Percentiles rank a stretch among this genome's conserved stretches.
Evolutionary conservation across 768 basidiomycete species (phyloP).

Genomic region (Ramaria sp.): DNA sequence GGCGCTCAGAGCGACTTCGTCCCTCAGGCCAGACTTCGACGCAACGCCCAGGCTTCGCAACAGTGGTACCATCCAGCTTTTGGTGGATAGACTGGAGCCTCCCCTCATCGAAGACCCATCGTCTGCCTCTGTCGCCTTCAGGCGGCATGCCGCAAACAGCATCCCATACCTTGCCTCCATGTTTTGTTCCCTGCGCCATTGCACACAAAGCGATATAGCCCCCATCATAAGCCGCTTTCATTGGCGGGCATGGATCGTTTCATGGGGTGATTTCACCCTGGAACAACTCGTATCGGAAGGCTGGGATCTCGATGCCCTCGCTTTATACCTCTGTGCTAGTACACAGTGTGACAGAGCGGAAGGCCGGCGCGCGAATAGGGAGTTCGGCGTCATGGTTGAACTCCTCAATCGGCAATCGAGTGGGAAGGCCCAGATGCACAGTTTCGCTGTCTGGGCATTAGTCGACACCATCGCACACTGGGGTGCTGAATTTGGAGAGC

Average conservation of each 20-base stretch:
- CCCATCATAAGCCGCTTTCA: background rate
- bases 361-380: background rate
- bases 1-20: background rate
- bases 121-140: background rate
- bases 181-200: background rate
- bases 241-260: constrained; percentile 6
- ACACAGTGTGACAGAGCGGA: constrained; percentile 5
- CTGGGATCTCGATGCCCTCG: constrained; percentile 5
- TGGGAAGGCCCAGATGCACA: background rate
- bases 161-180: constrained; percentile 4
- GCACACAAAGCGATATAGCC: constrained; percentile 1
- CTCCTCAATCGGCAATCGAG: constrained; percentile 2
- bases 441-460: constrained; percentile 6
- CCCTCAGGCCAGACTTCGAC: constrained; percentile 1
- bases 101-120: background rate
- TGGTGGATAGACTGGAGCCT: background rate
- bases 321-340: constrained; percentile 3
- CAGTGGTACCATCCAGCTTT: constrained; percentile 1
- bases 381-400: constrained; percentile 3
- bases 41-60: background rate
- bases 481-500: constrained; percentile 1
- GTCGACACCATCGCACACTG: constrained; percentile 1
- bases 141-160: background rate
- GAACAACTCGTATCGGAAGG: constrained; percentile 2
- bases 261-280: constrained; percentile 3